Evolutionary conservation across 2,329 filamentous ascomycete genomes (phyloP), one percentile per base, ranked within the genome.

Genomic region (Calonectria pseudoturangicola): DNA sequence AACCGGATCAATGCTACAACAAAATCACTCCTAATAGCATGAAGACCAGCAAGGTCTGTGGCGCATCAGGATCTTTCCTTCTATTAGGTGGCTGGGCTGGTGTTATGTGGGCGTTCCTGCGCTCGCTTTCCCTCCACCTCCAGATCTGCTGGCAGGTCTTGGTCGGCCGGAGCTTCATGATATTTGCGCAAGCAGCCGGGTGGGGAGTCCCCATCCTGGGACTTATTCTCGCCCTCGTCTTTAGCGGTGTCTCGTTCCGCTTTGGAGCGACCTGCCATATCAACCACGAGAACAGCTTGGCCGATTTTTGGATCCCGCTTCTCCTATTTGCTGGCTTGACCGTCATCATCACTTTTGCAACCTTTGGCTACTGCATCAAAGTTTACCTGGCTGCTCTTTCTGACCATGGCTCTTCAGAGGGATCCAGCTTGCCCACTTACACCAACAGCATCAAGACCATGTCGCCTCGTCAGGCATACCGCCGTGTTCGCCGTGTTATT

Each of bases 121-220:
- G 97, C 75, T 94, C 96, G 0, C 86, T 98, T 41, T 98, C 95
- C 5, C 93, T 99, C 79, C 97, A 99, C 84, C 91, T 99, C 30
- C 97, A 98, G 84, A 98, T 99, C 76, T 98, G 96, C 87, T 99
- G 97, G 97, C 95, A 98, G 83, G 89, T 97, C 41, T 92, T 96
- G 9, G 94, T 98, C 4, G 97, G 97, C 47, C 91, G 92, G 54
- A 94, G 90, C 79, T 98, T 98, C 84, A 98, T 98, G 92, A 95
- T 95, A 87, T 90, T 91, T 76, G 92, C 96, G 3, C 92, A 98
- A 80, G 89, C 90, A 18, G 86, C 92, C 10, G 97, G 97, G 74
- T 98, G 96, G 94, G 94, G 93, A 21, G 89, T 98, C 56, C 95
- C 96, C 2, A 88, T 92, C 28, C 85, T 95, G 25, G 94, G 95